A percentile compares a stretch with the other conserved stretches of the same genome.
Evolutionary conservation across 768 basidiomycete genomes (phyloP).

Genomic region (Russula sp.): DNA sequence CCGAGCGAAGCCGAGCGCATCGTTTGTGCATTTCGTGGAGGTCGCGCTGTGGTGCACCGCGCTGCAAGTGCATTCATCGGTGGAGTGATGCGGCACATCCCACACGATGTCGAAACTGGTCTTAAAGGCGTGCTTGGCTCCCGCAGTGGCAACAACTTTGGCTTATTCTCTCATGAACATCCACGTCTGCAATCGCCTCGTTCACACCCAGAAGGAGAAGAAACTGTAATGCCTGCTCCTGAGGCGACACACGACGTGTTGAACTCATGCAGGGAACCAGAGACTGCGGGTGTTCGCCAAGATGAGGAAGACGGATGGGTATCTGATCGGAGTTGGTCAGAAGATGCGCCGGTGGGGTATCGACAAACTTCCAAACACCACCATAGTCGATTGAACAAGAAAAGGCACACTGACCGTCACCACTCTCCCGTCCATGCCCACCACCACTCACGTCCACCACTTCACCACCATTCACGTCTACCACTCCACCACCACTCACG

Average conservation of each 20-base stretch:
- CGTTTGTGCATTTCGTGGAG: slow-evolving; percentile 32
- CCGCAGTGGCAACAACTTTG: not conserved
- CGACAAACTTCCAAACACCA: slow-evolving; percentile 4
- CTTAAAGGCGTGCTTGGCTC: slow-evolving; percentile 21
- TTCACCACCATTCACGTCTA: too few species aligned
- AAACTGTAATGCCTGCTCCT: not conserved
- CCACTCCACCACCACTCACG: too few species aligned
- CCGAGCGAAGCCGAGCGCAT: slow-evolving; percentile 35
- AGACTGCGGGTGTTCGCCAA: slow-evolving; percentile 30
- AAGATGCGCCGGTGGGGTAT: slow-evolving; percentile 12
- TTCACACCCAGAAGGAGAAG: not conserved
- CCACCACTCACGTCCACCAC: not conserved
- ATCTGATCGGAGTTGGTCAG: slow-evolving; percentile 49
- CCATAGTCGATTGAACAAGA: slow-evolving; percentile 25
- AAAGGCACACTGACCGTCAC: slow-evolving; percentile 7
- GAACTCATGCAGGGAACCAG: slow-evolving; percentile 4
- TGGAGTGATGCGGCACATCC: slow-evolving; percentile 23
- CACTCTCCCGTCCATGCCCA: slow-evolving; percentile 2
- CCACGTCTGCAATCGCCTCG: not conserved
- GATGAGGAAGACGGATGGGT: slow-evolving; percentile 61
- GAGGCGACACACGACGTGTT: not conserved
- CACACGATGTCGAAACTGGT: slow-evolving; percentile 28
- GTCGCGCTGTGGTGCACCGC: slow-evolving; percentile 33
- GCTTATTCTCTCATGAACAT: not conserved
- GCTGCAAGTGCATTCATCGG: slow-evolving; percentile 34